Base-by-base conservation (phyloP, 2,329 filamentous ascomycete genomes). In the Rutstroemia sp. region DNA sequence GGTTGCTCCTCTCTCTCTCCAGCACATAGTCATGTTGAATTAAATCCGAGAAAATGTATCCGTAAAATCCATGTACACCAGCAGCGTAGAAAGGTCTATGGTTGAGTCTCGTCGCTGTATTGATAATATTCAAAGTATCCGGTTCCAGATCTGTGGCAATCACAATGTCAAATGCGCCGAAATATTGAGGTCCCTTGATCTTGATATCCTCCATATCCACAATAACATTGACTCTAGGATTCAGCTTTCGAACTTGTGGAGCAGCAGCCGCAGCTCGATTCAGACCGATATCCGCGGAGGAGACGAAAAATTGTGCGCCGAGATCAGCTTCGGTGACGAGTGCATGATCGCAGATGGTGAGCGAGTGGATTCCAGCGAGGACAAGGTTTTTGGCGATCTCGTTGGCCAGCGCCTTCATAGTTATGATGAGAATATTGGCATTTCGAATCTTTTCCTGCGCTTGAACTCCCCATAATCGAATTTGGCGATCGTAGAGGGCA, bases 361-460 rank as follows among this genome's bases (percentile, higher is more conserved):
- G 79, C 34, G 90, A 92, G 57, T 88, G 88, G 66, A 99, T 88
- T 58, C 94, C 94, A 21, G 94, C 92, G 2, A 99, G 83, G 18
- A 96, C 92, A 21, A 99, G 85, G 70, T 97, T 99, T 77, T 99
- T 99, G 61, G 94, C 92, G 54, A 97, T 87, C 74, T 99, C 94
- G 70, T 92, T 95, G 57, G 88, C 91, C 16, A 99, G 81, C 0
- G 88, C 91, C 68, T 88, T 89, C 71, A 96, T 84, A 30, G 86
- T 91, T 63, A 99, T 86, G 61, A 99, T 82, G 47, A 97, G 85
- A 64, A 99, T 87, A 67, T 91, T 91, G 58, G 94, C 90, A 58
- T 82, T 88, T 65, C 92, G 90, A 57, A 99, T 91, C 69, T 88
- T 90, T 70, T 95, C 88, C 72, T 99, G 94, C 6, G 94, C 94